Base-by-base conservation (phyloP, 164 flowering plant genomes). In the Magnolia kwangsiensis region DNA sequence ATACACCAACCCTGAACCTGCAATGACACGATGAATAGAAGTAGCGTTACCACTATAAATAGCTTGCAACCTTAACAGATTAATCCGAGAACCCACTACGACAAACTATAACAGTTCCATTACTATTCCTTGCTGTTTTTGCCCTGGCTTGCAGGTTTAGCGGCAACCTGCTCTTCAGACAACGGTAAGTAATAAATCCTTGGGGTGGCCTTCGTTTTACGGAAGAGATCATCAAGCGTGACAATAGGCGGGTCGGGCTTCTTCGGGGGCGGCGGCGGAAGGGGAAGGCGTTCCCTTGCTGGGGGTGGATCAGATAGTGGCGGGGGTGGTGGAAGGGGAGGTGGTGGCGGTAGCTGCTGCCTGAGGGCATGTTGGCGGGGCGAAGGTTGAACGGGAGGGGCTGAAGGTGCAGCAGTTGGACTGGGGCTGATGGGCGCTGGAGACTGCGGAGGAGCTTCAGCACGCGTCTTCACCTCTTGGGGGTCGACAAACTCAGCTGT, bases 401-500 rank as follows among this genome's bases (percentile, higher is more conserved):
- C 11, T n/a, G 74, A 75, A 16, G 83, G 55, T 51, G 76, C 27
- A 14, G 81, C 59, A 13, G 24, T 51, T 19, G 78, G 69, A 50
- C 51, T 67, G 71, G 68, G 69, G 76, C 71, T 81, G 61, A 72
- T 70, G 14, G 79, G 74, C 9, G 75, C 80, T 1, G 90, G 88
- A 79, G 88, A 55, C 51, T 51, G 74, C 24, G 80, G 83, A 61
- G 89, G 89, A 72, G 86, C 82, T 76, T 94, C 96, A 20, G 80
- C 63, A 27, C 84, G 81, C 21, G 76, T 69, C 81, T 89, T 87
- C 51, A 95, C 99, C 75, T 93, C 97, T 75, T 91, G 89, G 8
- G 92, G 92, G 31, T 91, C 96, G 67, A 95, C 99, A 87, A 92
- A 95, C 73, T 95, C 99, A 29, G 96, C 99, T 1, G 80, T 78